phyloP scores from a whole-genome alignment of 2,329 filamentous ascomycete species.

The Clarireedia monteithiana region DNA sequence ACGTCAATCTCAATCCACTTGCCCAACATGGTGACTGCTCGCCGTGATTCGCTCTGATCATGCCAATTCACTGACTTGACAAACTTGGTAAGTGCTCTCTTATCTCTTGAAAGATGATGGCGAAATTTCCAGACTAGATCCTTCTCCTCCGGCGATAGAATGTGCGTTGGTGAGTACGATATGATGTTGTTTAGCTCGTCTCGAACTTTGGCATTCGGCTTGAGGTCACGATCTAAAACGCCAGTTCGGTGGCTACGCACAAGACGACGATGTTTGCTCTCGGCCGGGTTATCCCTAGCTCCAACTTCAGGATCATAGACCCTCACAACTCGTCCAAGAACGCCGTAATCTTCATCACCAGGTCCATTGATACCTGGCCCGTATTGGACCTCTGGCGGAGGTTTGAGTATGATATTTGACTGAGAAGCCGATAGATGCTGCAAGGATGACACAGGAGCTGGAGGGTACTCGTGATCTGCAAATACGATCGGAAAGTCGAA shows the following conservation, averaged over 20 bases:
- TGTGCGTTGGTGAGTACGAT: slow-evolving; percentile 85
- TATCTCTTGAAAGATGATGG: slow-evolving; percentile 88
- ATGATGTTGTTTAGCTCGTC: slow-evolving; percentile 90
- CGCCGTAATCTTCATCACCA: slow-evolving; percentile 40
- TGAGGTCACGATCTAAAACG: slow-evolving; percentile 89
- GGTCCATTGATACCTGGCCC: slow-evolving; percentile 80
- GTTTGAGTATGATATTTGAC: slow-evolving; percentile 64
- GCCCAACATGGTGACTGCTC: slow-evolving; percentile 80
- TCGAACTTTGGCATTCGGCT: slow-evolving; percentile 90
- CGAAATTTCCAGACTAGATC: slow-evolving; percentile 97
- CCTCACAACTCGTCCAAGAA: slow-evolving; percentile 59
- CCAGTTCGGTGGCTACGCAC: slow-evolving; percentile 86
- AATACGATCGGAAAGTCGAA: slow-evolving; percentile 97
- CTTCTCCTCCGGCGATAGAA: slow-evolving; percentile 82
- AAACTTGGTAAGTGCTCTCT: slow-evolving; percentile 88
- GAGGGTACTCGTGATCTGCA: slow-evolving; percentile 84
- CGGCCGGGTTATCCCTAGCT: slow-evolving; percentile 83
- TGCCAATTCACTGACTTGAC: slow-evolving; percentile 97
- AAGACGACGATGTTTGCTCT: slow-evolving; percentile 86
- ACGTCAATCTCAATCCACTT: slow-evolving; percentile 97
- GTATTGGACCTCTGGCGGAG: slow-evolving; percentile 80
- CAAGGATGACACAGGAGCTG: slow-evolving; percentile 73
- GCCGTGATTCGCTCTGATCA: slow-evolving; percentile 74
- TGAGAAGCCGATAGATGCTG: slow-evolving; percentile 55
- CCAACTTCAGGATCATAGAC: slow-evolving; percentile 94